Evolutionary conservation across 352 stramenopile species (phyloP).

Genomic region (Pythium brachiatum): DNA sequence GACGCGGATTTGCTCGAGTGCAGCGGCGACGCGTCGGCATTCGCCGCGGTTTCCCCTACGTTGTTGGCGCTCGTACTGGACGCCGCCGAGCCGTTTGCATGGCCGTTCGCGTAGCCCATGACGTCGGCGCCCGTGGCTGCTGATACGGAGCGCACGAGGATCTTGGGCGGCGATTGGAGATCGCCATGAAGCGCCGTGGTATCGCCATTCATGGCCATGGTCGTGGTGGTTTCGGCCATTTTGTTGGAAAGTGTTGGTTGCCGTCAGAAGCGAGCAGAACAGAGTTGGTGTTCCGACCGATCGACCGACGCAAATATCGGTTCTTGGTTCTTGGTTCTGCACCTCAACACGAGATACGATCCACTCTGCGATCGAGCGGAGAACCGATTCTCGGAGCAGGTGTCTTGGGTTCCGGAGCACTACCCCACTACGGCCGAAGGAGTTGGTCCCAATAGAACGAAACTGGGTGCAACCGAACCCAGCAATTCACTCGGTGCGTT

Average conservation of each 20-base stretch:
- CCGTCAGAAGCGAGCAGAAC: too few relatives aligned
- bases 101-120: slow-evolving; percentile 18
- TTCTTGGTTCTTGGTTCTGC: too few relatives aligned
- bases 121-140: slow-evolving; percentile 12
- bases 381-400: too few relatives aligned
- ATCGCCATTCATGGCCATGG: slow-evolving; percentile 1
- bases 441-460: too few relatives aligned
- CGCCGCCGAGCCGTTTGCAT: background rate
- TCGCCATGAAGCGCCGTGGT: slow-evolving; percentile 3
- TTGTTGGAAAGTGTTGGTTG: background rate
- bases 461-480: too few relatives aligned
- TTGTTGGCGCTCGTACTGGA: background rate
- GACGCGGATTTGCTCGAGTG: slow-evolving; percentile 25
- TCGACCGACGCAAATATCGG: too few relatives aligned
- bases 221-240: slow-evolving; percentile 1
- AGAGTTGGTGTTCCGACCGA: background rate
- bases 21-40: slow-evolving; percentile 4
- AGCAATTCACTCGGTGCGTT: too few relatives aligned
- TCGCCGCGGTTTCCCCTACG: background rate
- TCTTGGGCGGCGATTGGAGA: slow-evolving; percentile 20
- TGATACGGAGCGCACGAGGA: slow-evolving; percentile 28
- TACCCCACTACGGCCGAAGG: too few relatives aligned
- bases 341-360: too few relatives aligned
- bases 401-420: too few relatives aligned
- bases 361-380: too few relatives aligned